Evolutionary conservation across 768 basidiomycete species (phyloP).

Genomic region (Leccinum ochraceum): DNA sequence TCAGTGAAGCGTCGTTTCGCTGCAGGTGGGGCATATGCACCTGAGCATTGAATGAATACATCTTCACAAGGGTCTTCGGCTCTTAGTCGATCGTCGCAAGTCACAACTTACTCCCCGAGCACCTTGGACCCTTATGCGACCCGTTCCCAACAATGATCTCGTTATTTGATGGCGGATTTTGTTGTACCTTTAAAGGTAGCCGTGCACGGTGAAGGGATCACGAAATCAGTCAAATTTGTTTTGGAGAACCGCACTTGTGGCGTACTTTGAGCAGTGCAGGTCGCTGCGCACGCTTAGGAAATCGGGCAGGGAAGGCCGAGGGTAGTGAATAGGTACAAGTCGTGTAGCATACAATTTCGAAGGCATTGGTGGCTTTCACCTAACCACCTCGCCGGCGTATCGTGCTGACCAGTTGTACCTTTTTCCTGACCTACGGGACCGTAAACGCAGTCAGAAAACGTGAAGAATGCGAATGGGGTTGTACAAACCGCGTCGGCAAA

Average conservation of each 20-base stretch:
- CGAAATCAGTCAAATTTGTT: constrained; percentile 8
- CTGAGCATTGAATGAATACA: constrained; percentile 2
- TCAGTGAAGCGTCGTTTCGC: constrained; percentile 22
- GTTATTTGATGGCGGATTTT: constrained; percentile 4
- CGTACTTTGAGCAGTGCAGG: constrained; percentile 14
- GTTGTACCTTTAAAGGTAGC: constrained; percentile 14
- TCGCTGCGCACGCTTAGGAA: constrained; percentile 8
- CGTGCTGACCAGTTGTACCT: constrained; percentile 76
- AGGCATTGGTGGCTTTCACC: constrained; percentile 6
- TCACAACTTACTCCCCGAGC: constrained; percentile 10
- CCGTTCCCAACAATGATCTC: background rate
- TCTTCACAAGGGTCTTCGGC: constrained; percentile 18
- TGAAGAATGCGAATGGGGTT: constrained; percentile 6
- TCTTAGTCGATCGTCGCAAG: constrained; percentile 7
- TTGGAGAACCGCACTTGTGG: constrained; percentile 12
- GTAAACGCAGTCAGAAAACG: constrained; percentile 13
- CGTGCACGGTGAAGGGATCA: constrained; percentile 15
- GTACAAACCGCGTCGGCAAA: constrained; percentile 75
- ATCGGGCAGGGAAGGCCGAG: constrained; percentile 4
- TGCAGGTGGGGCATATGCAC: constrained; percentile 13
- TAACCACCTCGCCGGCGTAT: constrained; percentile 76
- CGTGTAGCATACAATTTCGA: constrained; percentile 9
- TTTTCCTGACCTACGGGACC: constrained; percentile 70
- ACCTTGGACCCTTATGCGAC: constrained; percentile 11
- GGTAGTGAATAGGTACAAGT: constrained; percentile 4